These are phyloP conservation scores for Vachellia collinsii DNA, from an alignment of 306 rosid genomes.

Conservation along the genomic window DNA sequence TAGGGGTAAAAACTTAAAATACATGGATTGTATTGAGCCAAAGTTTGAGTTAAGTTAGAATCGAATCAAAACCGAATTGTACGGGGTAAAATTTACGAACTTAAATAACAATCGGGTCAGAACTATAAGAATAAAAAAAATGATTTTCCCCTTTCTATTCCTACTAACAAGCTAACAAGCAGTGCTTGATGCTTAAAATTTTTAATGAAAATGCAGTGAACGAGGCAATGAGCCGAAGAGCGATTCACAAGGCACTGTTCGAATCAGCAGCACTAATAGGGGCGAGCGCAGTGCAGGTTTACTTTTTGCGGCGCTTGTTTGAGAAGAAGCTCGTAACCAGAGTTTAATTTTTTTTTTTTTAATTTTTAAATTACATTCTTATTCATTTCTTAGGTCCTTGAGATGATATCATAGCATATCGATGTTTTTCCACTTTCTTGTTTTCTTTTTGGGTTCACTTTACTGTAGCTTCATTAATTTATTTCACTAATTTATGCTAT, in stretches of 20 bases:
- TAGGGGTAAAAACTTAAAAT: no score
- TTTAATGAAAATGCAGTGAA: slow-evolving; percentile 64
- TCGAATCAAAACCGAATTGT: no score
- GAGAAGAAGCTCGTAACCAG: slow-evolving; percentile 74
- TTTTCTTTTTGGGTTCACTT: neutral
- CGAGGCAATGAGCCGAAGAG: slow-evolving; percentile 83
- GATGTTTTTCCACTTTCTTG: neutral
- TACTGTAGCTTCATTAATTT: neutral
- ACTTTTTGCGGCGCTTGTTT: slow-evolving; percentile 77
- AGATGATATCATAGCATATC: slow-evolving; percentile 30
- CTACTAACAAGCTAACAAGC: neutral
- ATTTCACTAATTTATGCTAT: neutral
- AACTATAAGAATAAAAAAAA: no score
- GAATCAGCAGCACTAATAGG: slow-evolving; percentile 79
- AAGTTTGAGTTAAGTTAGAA: neutral
- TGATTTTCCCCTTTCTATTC: neutral
- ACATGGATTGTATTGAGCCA: no score
- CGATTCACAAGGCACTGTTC: slow-evolving; percentile 74
- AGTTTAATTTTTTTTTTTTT: slow-evolving; percentile 45
- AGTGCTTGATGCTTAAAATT: neutral
- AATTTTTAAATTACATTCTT: slow-evolving; percentile 17
- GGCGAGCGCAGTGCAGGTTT: slow-evolving; percentile 78
- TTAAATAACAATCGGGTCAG: no score
- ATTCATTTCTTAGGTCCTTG: neutral
- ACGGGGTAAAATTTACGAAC: no score